Evolutionary conservation across 306 rosid species (phyloP), one percentile per base, ranked within the genome.

Genomic region (Ochetophila trinervis): DNA sequence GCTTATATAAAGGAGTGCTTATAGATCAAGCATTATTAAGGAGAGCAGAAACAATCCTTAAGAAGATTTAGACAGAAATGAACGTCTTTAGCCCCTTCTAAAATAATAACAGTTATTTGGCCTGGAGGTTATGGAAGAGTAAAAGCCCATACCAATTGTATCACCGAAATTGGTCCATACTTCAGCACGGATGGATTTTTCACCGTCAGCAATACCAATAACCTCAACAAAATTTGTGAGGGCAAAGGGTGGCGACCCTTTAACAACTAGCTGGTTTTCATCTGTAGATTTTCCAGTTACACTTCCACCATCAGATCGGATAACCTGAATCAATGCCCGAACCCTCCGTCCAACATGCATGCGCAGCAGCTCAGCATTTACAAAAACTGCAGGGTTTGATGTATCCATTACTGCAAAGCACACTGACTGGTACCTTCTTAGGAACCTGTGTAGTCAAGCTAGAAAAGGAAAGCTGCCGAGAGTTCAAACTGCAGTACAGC

Each of bases 141-240:
- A n/a, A 22, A 15, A 34, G 13, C 2, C 71, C 71, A 54, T 89
- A 90, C 97, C 99, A 55, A 87, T 74, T 53, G 82, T 32, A 73
- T 84, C 86, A 27, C 97, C 98, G 75, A 89, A 90, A 77, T 89
- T 89, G 69, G 79, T 87, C 98, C 96, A 93, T 32, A 71, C 61
- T 70, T 88, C 93, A 30, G 89, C 91, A 16, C 60, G 81, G 59
- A 93, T 87, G 64, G 89, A 89, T 63, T 77, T 87, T 19, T 93
- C 96, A 62, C 74, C 54, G 57, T 84, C 91, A 76, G 89, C 97
- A 72, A 86, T 69, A 16, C 99, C 99, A 67, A 90, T 70, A 71
- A 93, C 96, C 82, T 93, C 97, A 5, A 93, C 86, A 78, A 80
- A 93, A 50, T 14, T 88, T 42, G 89, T 78, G 56, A 71, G 90